Evolutionary conservation across 345 rosid genomes (phyloP).

Genomic region (Luvunga scandens): DNA sequence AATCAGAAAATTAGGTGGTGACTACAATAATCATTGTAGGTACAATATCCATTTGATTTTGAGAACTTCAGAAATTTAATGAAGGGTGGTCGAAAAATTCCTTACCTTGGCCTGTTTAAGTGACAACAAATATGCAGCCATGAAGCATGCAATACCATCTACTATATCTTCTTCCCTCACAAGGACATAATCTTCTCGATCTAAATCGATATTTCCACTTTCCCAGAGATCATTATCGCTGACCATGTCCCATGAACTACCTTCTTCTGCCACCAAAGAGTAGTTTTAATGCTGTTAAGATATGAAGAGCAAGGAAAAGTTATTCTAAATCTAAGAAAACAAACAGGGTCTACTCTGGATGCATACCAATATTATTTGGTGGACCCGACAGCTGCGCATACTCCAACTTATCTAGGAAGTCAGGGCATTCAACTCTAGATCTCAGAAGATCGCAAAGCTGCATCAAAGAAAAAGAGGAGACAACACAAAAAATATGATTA

Average conservation of each 20-base stretch:
- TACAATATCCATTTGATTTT: neutral
- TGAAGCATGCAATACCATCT: slow-evolving; percentile 89
- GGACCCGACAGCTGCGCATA: slow-evolving; percentile 48
- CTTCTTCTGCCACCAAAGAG: slow-evolving; percentile 52
- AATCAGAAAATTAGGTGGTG: neutral
- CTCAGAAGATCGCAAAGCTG: slow-evolving; percentile 85
- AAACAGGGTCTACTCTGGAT: neutral
- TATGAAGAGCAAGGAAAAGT: neutral
- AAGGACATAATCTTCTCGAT: slow-evolving; percentile 73
- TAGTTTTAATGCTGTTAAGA: slow-evolving; percentile 4
- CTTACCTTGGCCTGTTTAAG: slow-evolving; percentile 86
- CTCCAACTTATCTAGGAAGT: slow-evolving; percentile 74
- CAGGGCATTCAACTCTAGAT: slow-evolving; percentile 75
- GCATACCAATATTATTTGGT: slow-evolving; percentile 46
- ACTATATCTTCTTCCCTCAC: slow-evolving; percentile 97
- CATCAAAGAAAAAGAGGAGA: slow-evolving; percentile 14
- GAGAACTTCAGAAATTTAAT: slow-evolving; percentile 3
- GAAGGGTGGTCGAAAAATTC: neutral
- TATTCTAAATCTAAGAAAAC: neutral
- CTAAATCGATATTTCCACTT: slow-evolving; percentile 39
- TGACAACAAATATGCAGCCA: slow-evolving; percentile 87
- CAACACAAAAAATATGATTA: neutral
- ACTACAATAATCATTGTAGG: neutral
- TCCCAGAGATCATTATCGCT: slow-evolving; percentile 75
- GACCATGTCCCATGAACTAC: slow-evolving; percentile 83